A percentile compares a stretch with the other conserved stretches of the same genome.
Conservation (phyloP, 139 green algal species). For the Tetraselmis striata region DNA sequence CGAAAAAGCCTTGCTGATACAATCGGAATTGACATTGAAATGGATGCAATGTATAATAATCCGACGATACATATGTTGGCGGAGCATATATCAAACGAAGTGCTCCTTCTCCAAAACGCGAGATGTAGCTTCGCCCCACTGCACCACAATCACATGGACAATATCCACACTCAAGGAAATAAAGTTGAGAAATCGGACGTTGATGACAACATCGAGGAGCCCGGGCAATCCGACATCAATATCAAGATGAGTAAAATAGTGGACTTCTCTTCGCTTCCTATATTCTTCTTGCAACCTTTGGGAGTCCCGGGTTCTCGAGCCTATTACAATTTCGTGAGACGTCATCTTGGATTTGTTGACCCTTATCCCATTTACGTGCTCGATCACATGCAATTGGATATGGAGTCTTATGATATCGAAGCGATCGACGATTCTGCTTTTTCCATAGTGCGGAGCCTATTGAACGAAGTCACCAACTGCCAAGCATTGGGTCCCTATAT, state of each 20-base stretch:
- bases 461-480: background rate
- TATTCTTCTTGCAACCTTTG: background rate
- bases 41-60: background rate
- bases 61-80: background rate
- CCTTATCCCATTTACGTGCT: background rate
- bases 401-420: background rate
- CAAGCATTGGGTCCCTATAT: background rate
- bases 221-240: too few relatives aligned
- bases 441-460: background rate
- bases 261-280: background rate
- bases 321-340: background rate
- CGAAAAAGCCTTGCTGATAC: background rate
- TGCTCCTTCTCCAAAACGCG: too few relatives aligned
- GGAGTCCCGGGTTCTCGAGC: background rate
- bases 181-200: too few relatives aligned
- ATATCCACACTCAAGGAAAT: too few relatives aligned
- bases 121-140: too few relatives aligned
- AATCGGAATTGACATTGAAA: background rate
- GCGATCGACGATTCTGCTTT: background rate
- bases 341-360: background rate
- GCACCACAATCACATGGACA: too few relatives aligned
- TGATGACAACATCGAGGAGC: too few relatives aligned
- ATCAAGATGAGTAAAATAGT: background rate
- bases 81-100: too few relatives aligned
- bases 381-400: background rate